phyloP scores from a whole-genome alignment of 768 basidiomycete species.

The Lanmaoa pseudosensibilis region DNA sequence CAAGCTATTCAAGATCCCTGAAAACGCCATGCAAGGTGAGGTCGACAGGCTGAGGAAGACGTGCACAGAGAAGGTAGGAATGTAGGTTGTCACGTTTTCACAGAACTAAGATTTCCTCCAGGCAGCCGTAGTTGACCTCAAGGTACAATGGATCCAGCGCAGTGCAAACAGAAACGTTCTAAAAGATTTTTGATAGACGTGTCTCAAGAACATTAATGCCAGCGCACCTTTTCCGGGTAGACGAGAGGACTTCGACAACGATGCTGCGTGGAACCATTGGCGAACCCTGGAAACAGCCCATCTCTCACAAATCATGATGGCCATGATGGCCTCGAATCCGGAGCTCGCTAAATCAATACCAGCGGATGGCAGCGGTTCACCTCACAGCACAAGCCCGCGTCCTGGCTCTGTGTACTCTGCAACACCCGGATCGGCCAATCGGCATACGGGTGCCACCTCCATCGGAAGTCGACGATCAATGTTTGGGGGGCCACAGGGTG shows the following conservation, averaged over 20 bases:
- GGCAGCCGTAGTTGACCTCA: constrained; percentile 86
- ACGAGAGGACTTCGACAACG: constrained; percentile 81
- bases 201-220: constrained; percentile 87
- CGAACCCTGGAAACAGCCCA: constrained; percentile 76
- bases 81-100: not conserved
- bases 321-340: constrained; percentile 84
- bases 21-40: constrained; percentile 68
- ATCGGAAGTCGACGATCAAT: constrained; percentile 69
- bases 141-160: constrained; percentile 46
- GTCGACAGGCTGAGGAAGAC: constrained; percentile 61
- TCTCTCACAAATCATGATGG: constrained; percentile 84
- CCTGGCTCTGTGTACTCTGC: constrained; percentile 59
- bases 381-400: constrained; percentile 38
- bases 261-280: constrained; percentile 85
- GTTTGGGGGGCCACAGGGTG: constrained; percentile 33
- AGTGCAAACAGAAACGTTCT: not conserved
- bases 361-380: constrained; percentile 39
- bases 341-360: constrained; percentile 80
- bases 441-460: constrained; percentile 59
- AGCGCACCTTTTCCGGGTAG: constrained; percentile 82
- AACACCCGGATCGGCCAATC: constrained; percentile 38
- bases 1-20: constrained; percentile 70
- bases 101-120: constrained; percentile 29
- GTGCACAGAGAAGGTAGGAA: constrained; percentile 72
- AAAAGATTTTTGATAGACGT: constrained; percentile 47